These are phyloP conservation scores for Globisporangium heterothallicum DNA, from an alignment of 352 stramenopile species.

Conservation along the genomic window DNA sequence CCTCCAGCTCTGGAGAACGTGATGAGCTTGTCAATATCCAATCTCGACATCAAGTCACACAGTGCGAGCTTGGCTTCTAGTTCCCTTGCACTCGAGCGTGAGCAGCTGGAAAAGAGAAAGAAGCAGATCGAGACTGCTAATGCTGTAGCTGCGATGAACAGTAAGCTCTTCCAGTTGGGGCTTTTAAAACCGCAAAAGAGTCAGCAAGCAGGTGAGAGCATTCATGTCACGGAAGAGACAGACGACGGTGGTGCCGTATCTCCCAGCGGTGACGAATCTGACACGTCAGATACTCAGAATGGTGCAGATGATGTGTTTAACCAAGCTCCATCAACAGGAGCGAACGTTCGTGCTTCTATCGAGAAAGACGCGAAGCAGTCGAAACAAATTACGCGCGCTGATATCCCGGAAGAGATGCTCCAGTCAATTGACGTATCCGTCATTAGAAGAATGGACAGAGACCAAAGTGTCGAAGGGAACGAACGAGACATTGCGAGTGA, in stretches of 20 bases:
- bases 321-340: neutral
- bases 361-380: neutral
- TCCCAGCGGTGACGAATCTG: neutral
- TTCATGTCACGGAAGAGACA: neutral
- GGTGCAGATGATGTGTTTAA: neutral
- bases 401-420: conserved; percentile 43
- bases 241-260: neutral
- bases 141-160: conserved; percentile 73
- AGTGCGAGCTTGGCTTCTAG: conserved; percentile 1
- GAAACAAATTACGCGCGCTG: conserved; percentile 3
- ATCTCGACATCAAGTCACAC: conserved; percentile 10
- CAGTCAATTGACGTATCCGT: conserved; percentile 32
- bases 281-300: neutral
- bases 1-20: conserved; percentile 17
- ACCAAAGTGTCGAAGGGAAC: neutral
- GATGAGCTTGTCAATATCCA: conserved; percentile 25
- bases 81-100: conserved; percentile 57
- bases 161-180: conserved; percentile 51
- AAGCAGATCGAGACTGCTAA: conserved; percentile 73
- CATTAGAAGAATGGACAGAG: neutral
- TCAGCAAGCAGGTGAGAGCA: neutral
- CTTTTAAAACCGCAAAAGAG: conserved; percentile 31
- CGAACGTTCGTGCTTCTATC: neutral
- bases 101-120: conserved; percentile 63
- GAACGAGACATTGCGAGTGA: neutral